Base-by-base conservation (phyloP, 2,329 filamentous ascomycete genomes). In the Fusarium staphyleae region DNA sequence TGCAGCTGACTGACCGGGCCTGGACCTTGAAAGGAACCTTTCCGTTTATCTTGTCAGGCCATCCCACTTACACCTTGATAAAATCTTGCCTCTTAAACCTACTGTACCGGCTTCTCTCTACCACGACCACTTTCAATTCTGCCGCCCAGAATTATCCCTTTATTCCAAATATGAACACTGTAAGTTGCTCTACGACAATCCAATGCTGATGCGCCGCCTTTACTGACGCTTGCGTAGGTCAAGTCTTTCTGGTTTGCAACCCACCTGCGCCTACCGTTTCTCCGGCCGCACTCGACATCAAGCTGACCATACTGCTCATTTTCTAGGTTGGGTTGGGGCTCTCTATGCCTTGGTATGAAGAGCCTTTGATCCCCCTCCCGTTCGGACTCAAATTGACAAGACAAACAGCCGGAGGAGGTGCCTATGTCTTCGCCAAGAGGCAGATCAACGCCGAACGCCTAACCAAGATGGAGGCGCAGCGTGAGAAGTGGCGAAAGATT, bases 351-450 rank as follows among this genome's bases (percentile, higher is more conserved):
- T 66, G 92, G 89, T 92, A 84, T 54, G 86, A 69, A 55, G 19
- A 5, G 30, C 15, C 16, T 4, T 11, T 16, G 9, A 33, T 14
- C 15, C 13, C 19, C 18, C 37, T 46, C 26, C 19, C 13, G 36
- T 5, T 22, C 7, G 32, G 19, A 26, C 52, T 48, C 55, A 26
- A 65, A 55, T 55, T 66, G 58, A 57, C 53, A 24, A 37, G 48
- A 15, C 30, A 47, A 24, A 46, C 70, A 92, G 91, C 93, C 64
- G 95, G 93, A 70, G 95, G 86, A 62, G 90, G 88, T 60, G 92
- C 93, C 69, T 99, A 98, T 81, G 92, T 90, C 79, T 96, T 97
- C 73, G 95, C 95, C 61, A 99, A 99, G 82, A 84, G 86, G 70
- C 88, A 87, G 74, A 96, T 99, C 82, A 96, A 97, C 72, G 90